A percentile compares a stretch with the other conserved stretches of the same genome.
Evolutionary conservation across 495 filamentous ascomycete species (phyloP).

Genomic region (Neurospora sp.): DNA sequence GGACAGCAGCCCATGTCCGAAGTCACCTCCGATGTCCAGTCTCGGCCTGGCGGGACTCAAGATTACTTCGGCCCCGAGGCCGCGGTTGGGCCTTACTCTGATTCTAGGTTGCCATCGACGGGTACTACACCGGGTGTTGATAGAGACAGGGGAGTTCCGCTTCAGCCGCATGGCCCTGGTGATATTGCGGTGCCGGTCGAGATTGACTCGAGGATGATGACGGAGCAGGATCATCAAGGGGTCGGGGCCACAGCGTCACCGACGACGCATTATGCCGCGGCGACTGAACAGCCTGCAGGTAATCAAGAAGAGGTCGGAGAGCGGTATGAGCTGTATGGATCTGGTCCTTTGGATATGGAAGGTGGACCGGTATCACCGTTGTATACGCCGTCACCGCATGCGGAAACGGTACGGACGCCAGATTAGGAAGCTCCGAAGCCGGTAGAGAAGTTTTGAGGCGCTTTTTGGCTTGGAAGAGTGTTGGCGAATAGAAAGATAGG

Average conservation of each 20-base stretch:
- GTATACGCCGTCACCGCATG: constrained; percentile 1
- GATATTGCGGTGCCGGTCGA: constrained; percentile 28
- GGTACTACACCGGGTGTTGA: constrained; percentile 11
- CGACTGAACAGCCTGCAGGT: not conserved
- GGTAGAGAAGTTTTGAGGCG: not conserved
- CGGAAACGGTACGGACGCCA: not conserved
- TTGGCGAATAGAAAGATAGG: not conserved
- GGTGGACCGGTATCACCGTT: not conserved
- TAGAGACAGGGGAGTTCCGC: constrained; percentile 10
- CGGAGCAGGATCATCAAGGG: constrained; percentile 11
- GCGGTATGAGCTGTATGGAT: constrained; percentile 22
- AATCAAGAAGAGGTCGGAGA: not conserved
- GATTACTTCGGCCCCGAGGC: constrained; percentile 27
- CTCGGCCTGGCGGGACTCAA: constrained; percentile 15
- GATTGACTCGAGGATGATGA: constrained; percentile 17
- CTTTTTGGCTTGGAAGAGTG: not conserved
- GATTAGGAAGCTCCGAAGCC: not conserved
- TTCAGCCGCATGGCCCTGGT: constrained; percentile 19
- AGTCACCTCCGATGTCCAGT: constrained; percentile 14
- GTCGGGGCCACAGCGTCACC: constrained; percentile 18
- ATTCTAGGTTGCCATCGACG: constrained; percentile 8
- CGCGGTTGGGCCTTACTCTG: constrained; percentile 25
- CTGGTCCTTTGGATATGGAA: not conserved
- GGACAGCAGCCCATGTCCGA: constrained; percentile 18
- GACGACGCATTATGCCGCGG: constrained; percentile 19